phyloP scores from a whole-genome alignment of 2,329 filamentous ascomycete species.

The Penicillium sp. region DNA sequence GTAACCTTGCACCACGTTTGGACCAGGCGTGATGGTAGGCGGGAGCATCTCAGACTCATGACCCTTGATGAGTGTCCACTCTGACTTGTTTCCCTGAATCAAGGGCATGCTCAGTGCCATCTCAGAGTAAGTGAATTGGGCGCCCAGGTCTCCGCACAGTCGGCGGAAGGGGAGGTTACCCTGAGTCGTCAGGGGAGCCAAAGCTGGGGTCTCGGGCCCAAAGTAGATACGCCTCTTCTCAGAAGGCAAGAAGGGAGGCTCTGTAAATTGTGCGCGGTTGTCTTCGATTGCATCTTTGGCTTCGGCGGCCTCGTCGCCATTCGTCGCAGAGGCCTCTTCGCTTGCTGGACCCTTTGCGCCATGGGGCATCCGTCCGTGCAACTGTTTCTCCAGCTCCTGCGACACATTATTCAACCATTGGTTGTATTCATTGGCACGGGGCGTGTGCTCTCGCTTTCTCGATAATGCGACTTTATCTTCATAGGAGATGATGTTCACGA shows the following conservation, averaged over 20 bases:
- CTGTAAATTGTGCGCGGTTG: constrained; percentile 71
- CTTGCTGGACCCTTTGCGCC: constrained; percentile 32
- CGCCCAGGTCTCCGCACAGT: constrained; percentile 81
- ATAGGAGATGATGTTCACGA: constrained; percentile 68
- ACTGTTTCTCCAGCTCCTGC: constrained; percentile 42
- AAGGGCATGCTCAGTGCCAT: constrained; percentile 93
- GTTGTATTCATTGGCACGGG: constrained; percentile 68
- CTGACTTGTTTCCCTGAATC: constrained; percentile 79
- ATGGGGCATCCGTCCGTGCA: constrained; percentile 42
- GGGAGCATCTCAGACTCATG: constrained; percentile 75
- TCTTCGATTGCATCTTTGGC: constrained; percentile 50
- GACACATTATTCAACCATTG: constrained; percentile 69
- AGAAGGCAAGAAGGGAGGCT: constrained; percentile 80
- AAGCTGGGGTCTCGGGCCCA: constrained; percentile 80
- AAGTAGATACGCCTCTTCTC: constrained; percentile 95
- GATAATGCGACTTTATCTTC: constrained; percentile 68
- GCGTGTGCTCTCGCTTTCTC: constrained; percentile 63
- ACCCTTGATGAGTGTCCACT: constrained; percentile 93
- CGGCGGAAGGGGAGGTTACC: constrained; percentile 92
- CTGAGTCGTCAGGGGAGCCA: constrained; percentile 95
- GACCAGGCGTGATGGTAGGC: constrained; percentile 56
- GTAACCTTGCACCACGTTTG: constrained; percentile 64
- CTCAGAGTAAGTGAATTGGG: constrained; percentile 92
- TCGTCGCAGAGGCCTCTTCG: constrained; percentile 23
- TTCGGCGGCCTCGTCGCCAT: constrained; percentile 13